Evolutionary conservation across 2,329 filamentous ascomycete genomes (phyloP).

Genomic region (Xylaria sp.): DNA sequence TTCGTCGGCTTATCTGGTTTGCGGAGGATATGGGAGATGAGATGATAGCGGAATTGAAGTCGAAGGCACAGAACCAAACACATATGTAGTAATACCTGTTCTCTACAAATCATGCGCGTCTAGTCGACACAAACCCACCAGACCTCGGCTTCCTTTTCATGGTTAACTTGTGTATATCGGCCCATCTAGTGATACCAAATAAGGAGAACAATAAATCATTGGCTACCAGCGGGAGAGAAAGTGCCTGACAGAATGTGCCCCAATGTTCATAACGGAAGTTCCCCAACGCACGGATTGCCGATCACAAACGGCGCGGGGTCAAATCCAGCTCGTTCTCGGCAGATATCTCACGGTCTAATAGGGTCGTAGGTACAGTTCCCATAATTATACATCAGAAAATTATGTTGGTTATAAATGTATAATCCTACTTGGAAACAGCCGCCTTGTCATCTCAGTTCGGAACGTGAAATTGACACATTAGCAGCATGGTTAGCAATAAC

Average conservation of each 20-base stretch:
- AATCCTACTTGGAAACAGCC: slow-evolving; percentile 1
- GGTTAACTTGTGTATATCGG: not conserved
- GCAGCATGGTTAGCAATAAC: slow-evolving; percentile 14
- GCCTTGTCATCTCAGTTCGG: not conserved
- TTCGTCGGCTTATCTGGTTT: slow-evolving; percentile 79
- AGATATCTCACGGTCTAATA: slow-evolving; percentile 13
- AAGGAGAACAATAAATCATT: not conserved
- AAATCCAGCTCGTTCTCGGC: slow-evolving; percentile 16
- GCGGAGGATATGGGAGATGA: slow-evolving; percentile 63
- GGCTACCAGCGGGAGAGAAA: not conserved
- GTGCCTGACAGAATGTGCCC: not conserved
- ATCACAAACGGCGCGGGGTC: slow-evolving; percentile 27
- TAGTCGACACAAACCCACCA: not conserved
- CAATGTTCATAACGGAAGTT: not conserved
- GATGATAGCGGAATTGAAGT: slow-evolving; percentile 29
- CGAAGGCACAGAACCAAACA: not conserved
- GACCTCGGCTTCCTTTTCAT: not conserved
- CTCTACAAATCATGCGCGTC: not conserved
- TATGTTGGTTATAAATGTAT: not conserved
- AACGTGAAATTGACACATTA: not conserved
- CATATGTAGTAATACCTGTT: not conserved
- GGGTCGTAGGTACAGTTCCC: not conserved
- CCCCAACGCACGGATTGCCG: slow-evolving; percentile 26
- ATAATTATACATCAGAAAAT: not conserved
- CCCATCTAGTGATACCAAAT: not conserved